Conservation (phyloP, 148 eudicot genomes). For the Chenopodium suecicum region DNA sequence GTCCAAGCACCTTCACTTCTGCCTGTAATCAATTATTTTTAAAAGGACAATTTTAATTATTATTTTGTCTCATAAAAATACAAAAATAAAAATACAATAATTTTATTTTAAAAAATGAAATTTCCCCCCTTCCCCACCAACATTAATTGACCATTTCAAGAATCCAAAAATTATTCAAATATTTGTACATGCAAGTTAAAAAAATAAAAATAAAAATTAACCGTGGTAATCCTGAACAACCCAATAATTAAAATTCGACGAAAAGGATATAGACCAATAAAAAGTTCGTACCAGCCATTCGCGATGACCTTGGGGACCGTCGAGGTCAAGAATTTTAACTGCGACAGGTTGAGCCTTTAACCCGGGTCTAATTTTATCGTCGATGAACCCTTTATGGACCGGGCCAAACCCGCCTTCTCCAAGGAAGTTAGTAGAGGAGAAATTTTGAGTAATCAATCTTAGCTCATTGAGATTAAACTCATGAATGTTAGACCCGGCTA, state of each 20-base stretch:
- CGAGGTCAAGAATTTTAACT: conserved; percentile 81
- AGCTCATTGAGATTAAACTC: conserved; percentile 69
- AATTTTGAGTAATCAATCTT: conserved; percentile 67
- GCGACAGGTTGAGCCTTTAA: conserved; percentile 88
- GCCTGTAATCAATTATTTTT: too few species aligned
- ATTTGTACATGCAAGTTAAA: too few species aligned
- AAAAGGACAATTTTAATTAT: too few species aligned
- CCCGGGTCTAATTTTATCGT: conserved; percentile 72
- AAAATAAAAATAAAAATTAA: too few species aligned
- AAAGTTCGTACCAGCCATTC: conserved; percentile 75
- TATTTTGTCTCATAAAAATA: too few species aligned
- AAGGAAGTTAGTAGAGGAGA: conserved; percentile 62
- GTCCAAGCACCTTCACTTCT: too few species aligned
- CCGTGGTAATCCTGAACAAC: neutral
- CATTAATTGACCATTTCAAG: neutral
- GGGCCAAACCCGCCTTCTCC: conserved; percentile 99
- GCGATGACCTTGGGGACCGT: conserved; percentile 79
- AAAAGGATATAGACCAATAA: neutral
- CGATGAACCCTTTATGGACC: conserved; percentile 89
- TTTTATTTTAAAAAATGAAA: too few species aligned
- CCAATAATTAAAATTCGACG: neutral
- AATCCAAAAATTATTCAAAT: neutral
- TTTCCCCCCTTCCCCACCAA: neutral
- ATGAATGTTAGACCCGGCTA: conserved; percentile 63
- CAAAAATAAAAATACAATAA: too few species aligned